These are phyloP conservation scores for Blastobotrys niveus DNA, from an alignment of 1,139 yeast species.

Conservation along the genomic window DNA sequence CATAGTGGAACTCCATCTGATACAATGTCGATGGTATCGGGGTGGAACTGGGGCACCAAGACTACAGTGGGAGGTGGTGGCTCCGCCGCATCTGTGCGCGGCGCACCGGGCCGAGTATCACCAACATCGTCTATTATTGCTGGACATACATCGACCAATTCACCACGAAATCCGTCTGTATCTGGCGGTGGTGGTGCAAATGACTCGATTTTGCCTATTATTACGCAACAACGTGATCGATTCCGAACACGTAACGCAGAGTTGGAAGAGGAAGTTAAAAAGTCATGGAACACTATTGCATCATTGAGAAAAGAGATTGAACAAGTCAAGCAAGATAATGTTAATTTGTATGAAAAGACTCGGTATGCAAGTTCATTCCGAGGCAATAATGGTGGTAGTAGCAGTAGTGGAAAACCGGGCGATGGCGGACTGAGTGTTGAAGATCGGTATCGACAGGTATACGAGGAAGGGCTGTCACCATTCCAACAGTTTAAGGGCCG, in stretches of 20 bases:
- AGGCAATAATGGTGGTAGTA: no score
- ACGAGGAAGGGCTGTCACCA: constrained; percentile 79
- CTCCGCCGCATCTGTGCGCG: not conserved
- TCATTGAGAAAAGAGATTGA: constrained; percentile 63
- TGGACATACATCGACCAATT: constrained; percentile 32
- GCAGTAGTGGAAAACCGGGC: no score
- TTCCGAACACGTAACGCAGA: constrained; percentile 76
- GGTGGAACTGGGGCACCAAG: constrained; percentile 28
- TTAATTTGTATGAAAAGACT: constrained; percentile 73
- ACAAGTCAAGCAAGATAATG: constrained; percentile 64
- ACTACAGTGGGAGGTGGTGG: constrained; percentile 1
- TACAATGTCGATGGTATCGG: constrained; percentile 44
- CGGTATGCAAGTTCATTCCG: constrained; percentile 54
- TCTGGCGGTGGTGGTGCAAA: constrained; percentile 8
- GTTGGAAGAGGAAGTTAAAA: constrained; percentile 73
- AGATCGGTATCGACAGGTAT: constrained; percentile 55
- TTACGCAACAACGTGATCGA: constrained; percentile 91
- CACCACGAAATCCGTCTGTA: constrained; percentile 7
- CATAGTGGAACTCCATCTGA: constrained; percentile 40
- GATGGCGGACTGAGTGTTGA: constrained; percentile 38
- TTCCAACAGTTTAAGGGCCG: constrained; percentile 73
- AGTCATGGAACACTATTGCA: constrained; percentile 47
- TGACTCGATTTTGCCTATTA: constrained; percentile 61
- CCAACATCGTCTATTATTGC: constrained; percentile 36
- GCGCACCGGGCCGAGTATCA: constrained; percentile 33